Evolutionary conservation across 805 yeast genomes (phyloP).

Genomic region (Candida xiaguanensis): DNA sequence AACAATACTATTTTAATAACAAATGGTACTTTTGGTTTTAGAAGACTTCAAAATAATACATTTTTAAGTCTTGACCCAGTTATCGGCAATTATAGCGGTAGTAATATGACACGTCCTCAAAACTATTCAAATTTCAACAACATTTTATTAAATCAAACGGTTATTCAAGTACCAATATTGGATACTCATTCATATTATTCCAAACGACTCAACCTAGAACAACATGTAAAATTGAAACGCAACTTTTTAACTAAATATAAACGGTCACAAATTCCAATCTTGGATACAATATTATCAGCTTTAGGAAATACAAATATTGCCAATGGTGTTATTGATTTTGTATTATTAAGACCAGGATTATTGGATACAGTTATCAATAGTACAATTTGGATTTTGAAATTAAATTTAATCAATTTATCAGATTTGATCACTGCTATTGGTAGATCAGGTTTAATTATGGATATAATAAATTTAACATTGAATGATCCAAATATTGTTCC

Average conservation of each 20-base stretch:
- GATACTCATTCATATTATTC: not conserved
- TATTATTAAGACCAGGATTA: slow-evolving; percentile 19
- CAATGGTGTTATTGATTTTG: slow-evolving; percentile 18
- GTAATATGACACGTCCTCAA: not conserved
- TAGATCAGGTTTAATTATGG: slow-evolving; percentile 22
- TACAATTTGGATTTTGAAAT: slow-evolving; percentile 17
- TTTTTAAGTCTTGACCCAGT: slow-evolving; percentile 5
- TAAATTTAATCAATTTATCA: slow-evolving; percentile 18
- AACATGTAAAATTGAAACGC: not conserved
- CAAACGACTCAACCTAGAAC: slow-evolving; percentile 9
- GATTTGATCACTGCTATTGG: slow-evolving; percentile 22
- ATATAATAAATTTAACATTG: slow-evolving; percentile 18
- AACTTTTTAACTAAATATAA: not conserved
- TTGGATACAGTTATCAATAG: slow-evolving; percentile 18
- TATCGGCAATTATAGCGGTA: not conserved
- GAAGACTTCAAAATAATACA: slow-evolving; percentile 5
- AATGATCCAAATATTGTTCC: slow-evolving; percentile 23
- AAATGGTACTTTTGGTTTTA: not conserved
- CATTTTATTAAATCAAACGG: slow-evolving; percentile 5
- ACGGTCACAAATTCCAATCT: slow-evolving; percentile 18
- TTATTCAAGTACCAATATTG: not conserved
- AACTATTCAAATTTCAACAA: not conserved
- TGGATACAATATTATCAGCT: slow-evolving; percentile 18
- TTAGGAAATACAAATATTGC: slow-evolving; percentile 22
- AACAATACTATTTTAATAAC: not conserved